Evolutionary conservation across 176 grass and related monocot species (phyloP).

Genomic region (Chloris gayana): DNA sequence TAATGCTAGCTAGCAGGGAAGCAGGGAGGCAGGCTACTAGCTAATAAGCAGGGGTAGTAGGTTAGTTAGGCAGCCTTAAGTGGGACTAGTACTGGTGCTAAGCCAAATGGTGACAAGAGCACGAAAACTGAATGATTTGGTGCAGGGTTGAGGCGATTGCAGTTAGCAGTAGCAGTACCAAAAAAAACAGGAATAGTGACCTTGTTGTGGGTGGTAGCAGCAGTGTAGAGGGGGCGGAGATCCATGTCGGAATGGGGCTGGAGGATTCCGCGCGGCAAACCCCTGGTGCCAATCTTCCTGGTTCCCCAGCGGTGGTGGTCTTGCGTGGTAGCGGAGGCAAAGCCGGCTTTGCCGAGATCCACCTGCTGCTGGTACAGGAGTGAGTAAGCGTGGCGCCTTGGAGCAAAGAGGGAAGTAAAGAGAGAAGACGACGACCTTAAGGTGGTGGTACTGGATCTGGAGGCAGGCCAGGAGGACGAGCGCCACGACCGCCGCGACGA

Average conservation of each 20-base stretch:
- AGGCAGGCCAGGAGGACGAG: slow-evolving; percentile 70
- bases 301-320: slow-evolving; percentile 20
- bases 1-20: slow-evolving; percentile 7
- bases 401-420: not conserved
- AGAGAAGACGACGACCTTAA: slow-evolving; percentile 46
- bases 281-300: slow-evolving; percentile 46
- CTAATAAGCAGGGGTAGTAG: not conserved
- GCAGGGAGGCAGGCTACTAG: not conserved
- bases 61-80: not conserved
- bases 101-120: not conserved
- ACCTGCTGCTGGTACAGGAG: slow-evolving; percentile 37
- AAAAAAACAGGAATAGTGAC: not conserved
- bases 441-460: slow-evolving; percentile 73
- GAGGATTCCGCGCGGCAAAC: slow-evolving; percentile 80
- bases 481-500: slow-evolving; percentile 54
- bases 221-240: slow-evolving; percentile 64
- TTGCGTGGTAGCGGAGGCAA: slow-evolving; percentile 27
- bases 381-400: not conserved
- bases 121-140: too few relatives aligned
- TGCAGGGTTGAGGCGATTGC: too few relatives aligned
- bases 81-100: not conserved
- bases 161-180: not conserved
- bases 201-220: slow-evolving; percentile 8
- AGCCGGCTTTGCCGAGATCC: slow-evolving; percentile 48
- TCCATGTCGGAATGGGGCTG: slow-evolving; percentile 76